These are phyloP conservation scores for Oxalis stricta DNA, from an alignment of 441 rosid species.

Conservation along the genomic window DNA sequence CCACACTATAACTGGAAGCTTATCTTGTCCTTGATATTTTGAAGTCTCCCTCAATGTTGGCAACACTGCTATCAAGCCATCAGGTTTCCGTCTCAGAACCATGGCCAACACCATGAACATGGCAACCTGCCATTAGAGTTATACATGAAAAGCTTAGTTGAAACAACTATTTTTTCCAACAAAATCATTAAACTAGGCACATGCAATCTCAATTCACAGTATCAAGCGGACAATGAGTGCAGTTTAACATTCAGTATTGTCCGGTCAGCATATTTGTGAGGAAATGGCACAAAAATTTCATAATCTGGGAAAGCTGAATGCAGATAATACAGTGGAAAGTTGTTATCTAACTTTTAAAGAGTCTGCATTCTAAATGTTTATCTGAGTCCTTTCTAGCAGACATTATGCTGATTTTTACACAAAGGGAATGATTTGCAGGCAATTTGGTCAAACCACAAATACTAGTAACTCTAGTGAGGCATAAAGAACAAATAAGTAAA, in stretches of 20 bases:
- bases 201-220: background rate
- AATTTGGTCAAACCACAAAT: background rate
- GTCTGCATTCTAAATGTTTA: too few relatives aligned
- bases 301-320: too few relatives aligned
- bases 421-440: background rate
- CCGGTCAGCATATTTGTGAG: background rate
- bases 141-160: conserved; percentile 5
- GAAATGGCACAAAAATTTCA: background rate
- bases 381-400: too few relatives aligned
- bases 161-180: background rate
- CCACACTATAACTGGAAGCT: conserved; percentile 66
- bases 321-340: too few relatives aligned
- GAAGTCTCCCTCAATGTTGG: conserved; percentile 49
- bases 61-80: conserved; percentile 45
- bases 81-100: conserved; percentile 78
- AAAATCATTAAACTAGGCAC: too few relatives aligned
- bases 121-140: conserved; percentile 50
- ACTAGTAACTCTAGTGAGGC: background rate
- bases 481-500: too few relatives aligned
- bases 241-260: background rate
- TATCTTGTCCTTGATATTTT: conserved; percentile 82
- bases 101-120: conserved; percentile 74
- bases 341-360: too few relatives aligned
- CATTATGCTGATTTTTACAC: too few relatives aligned
- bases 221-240: background rate